Base-by-base conservation (phyloP, 208 protist species). In the Endotrypanum monterogeii region DNA sequence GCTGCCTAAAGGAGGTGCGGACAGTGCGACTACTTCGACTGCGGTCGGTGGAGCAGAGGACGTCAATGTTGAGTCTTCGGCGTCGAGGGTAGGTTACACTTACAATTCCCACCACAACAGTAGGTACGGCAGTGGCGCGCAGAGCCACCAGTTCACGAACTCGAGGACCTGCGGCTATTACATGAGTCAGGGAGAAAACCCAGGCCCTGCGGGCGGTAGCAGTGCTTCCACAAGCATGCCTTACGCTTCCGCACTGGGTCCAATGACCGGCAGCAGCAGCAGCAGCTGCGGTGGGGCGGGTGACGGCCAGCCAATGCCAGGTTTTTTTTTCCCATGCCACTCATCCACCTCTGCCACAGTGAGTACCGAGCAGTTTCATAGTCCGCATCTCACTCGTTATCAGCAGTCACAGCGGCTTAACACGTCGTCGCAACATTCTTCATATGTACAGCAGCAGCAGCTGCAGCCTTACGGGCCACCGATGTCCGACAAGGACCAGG, bases 391-490 rank as follows among this genome's bases (percentile, higher is more conserved):
- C 2, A 23, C 44, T 16, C 63, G 28, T 37, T 68, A 68, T 9
- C 63, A 68, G 25, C 63, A 51, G 35, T n/a, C 25, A 46, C 65
- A 46, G 28, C 58, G 55, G 50, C 68, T 30, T 16, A 50, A 73
- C 18, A 57, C 37, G 44, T 55, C 16, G 41, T 51, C 71, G 28
- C 51, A 72, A 0, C 60, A 66, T 37, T 57, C 20, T 14, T 46
- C 67, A 2, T 35, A 12, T 23, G 5, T 7, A 25, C 4, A 58
- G 32, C 76, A 73, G 1, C 82, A 74, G 4, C 77, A 83, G 46
- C 41, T 74, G 30, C 63, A 18, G 30, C 63, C 54, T 52, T 67
- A 37, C 52, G 37, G 30, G 23, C n/a, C 46, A 67, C 50, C 48
- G 63, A 73, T 28, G 46, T 8, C 23, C 32, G 52, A 25, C 37